Evolutionary conservation across 208 protist species (phyloP).

Genomic region (Spongospora subterranea): DNA sequence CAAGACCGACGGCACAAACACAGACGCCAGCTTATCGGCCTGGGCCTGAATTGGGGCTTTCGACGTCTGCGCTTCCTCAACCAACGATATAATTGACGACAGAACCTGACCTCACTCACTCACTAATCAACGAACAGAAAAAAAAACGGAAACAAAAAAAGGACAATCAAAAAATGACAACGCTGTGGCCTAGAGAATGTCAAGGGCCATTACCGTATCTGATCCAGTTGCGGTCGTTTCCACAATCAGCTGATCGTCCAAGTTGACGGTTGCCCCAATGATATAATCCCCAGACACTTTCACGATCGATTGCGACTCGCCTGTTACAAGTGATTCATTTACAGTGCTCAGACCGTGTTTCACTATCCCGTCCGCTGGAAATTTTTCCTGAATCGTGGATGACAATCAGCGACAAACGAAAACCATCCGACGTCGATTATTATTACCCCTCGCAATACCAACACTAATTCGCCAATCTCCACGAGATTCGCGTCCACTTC

Average conservation of each 20-base stretch:
- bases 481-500: slow-evolving; percentile 64
- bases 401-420: not conserved
- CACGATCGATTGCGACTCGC: slow-evolving; percentile 81
- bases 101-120: no score
- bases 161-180: slow-evolving; percentile 13
- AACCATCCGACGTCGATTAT: no score
- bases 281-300: slow-evolving; percentile 72
- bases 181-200: no score
- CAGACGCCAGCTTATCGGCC: slow-evolving; percentile 82
- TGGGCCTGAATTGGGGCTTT: slow-evolving; percentile 86
- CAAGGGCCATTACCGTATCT: no score
- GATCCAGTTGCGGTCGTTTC: slow-evolving; percentile 57
- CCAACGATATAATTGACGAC: slow-evolving; percentile 86
- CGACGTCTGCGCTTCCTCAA: slow-evolving; percentile 89
- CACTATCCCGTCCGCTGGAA: slow-evolving; percentile 89
- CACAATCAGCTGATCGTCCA: slow-evolving; percentile 46
- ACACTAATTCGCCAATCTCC: slow-evolving; percentile 64
- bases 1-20: slow-evolving; percentile 91
- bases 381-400: slow-evolving; percentile 4
- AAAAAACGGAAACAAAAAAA: not conserved
- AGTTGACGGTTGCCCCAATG: slow-evolving; percentile 73
- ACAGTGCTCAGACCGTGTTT: slow-evolving; percentile 80
- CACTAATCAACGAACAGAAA: no score
- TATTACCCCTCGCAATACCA: slow-evolving; percentile 70
- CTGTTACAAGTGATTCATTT: slow-evolving; percentile 92